Evolutionary conservation across 2,329 filamentous ascomycete genomes (phyloP), one percentile per base, ranked within the genome.

Genomic region (Fusarium algeriense): DNA sequence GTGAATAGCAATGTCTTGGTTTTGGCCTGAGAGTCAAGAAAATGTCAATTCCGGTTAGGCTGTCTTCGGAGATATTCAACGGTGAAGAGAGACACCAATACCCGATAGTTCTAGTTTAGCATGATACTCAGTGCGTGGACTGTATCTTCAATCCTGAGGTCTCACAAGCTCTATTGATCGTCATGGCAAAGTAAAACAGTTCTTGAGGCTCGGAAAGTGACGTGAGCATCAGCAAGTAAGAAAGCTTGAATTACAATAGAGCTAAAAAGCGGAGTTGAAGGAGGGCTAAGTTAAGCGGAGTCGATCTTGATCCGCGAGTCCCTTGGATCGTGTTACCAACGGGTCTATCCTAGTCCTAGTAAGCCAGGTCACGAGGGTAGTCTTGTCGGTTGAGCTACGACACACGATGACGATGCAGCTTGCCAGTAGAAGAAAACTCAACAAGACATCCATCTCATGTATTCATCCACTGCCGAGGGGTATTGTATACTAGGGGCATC

Each of bases 381-480:
- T 71, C 60, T 41, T 45, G 50, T 46, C 28, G 52, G 34, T 64
- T 55, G 49, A 69, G 56, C 44, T 60, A 69, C 55, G 58, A 50
- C 55, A 73, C 64, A 64, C 67, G 38, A 73, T 73, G 70, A 73
- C 70, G 70, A 58, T 63, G 34, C 20, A 60, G 46, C 55, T 60
- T 61, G 64, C 55, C 63, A 50, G 43, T 62, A 34, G 34, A 30
- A 28, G 26, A 6, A 49, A 41, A 35, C 34, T 53, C 59, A 53
- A 45, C 48, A 54, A 55, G 55, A 60, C 52, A 48, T 64, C 52
- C 46, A 30, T 30, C 7, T 30, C 30, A 30, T 6, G 23, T 23
- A 23, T 30, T 30, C 30, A 30, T 49, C 32, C 52, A 34, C 34
- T 43, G 43, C 35, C 32, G 57, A 60, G 38, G 49, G 23, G 35